A percentile compares a stretch with the other conserved stretches of the same genome.
These are phyloP conservation scores for Sclerotinia nivalis DNA, from an alignment of 2,329 filamentous ascomycete genomes.

Conservation along the genomic window DNA sequence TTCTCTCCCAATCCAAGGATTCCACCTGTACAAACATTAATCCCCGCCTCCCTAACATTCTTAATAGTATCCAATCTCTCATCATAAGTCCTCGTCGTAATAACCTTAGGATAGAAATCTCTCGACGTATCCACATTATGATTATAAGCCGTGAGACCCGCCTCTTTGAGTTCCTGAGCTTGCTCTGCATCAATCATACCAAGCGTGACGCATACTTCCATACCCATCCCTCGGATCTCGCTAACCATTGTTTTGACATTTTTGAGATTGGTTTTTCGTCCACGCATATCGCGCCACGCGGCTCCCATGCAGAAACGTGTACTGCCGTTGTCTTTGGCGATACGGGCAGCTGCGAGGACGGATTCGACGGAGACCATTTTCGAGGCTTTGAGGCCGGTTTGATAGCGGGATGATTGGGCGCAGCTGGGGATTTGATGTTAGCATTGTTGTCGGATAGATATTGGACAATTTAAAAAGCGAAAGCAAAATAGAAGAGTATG, in stretches of 20 bases:
- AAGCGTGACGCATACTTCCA: conserved; percentile 92
- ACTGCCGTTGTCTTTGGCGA: conserved; percentile 79
- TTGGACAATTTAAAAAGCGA: background rate
- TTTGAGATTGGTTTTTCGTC: conserved; percentile 77
- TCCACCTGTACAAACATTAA: conserved; percentile 87
- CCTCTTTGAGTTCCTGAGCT: conserved; percentile 78
- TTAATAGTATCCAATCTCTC: conserved; percentile 78
- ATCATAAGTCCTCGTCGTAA: conserved; percentile 83
- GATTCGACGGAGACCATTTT: conserved; percentile 78
- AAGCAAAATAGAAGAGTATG: fast-evolving
- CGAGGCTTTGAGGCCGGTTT: conserved; percentile 74
- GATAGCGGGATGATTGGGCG: conserved; percentile 81
- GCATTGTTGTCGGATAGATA: background rate
- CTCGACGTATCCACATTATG: conserved; percentile 91
- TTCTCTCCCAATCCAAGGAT: conserved; percentile 85
- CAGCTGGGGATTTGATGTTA: conserved; percentile 47
- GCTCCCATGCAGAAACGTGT: conserved; percentile 95
- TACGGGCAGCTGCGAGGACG: conserved; percentile 74
- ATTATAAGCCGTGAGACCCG: conserved; percentile 88
- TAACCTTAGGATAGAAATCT: conserved; percentile 84
- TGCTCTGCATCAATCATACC: conserved; percentile 86
- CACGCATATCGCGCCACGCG: conserved; percentile 91
- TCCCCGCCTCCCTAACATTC: conserved; percentile 80
- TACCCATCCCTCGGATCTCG: conserved; percentile 76
- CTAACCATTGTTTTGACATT: conserved; percentile 86